phyloP scores from a whole-genome alignment of 768 basidiomycete species.

The Tylopilus rubrobrunneus region DNA sequence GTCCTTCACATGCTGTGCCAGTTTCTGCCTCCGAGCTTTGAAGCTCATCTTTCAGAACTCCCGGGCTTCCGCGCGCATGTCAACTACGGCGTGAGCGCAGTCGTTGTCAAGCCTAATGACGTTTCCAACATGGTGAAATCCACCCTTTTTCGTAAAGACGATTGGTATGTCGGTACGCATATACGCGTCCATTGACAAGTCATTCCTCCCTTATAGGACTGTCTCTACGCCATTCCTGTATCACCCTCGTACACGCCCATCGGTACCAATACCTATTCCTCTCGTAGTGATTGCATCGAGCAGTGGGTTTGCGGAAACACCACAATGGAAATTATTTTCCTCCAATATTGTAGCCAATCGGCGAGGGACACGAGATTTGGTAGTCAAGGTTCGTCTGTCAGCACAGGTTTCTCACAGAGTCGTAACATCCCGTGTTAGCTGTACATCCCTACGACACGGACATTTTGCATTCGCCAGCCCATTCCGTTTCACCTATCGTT shows the following conservation, averaged over 20 bases:
- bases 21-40: slow-evolving; percentile 69
- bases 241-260: slow-evolving; percentile 61
- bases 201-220: slow-evolving; percentile 32
- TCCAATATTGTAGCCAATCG: slow-evolving; percentile 39
- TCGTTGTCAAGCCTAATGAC: slow-evolving; percentile 45
- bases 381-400: slow-evolving; percentile 24
- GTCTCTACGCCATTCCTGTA: slow-evolving; percentile 63
- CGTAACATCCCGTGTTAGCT: slow-evolving; percentile 23
- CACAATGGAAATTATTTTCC: slow-evolving; percentile 51
- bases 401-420: background rate
- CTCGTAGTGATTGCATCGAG: slow-evolving; percentile 28
- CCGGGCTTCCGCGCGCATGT: slow-evolving; percentile 70
- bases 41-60: slow-evolving; percentile 63
- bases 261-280: slow-evolving; percentile 46
- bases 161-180: slow-evolving; percentile 40
- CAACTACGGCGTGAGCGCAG: slow-evolving; percentile 56
- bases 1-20: slow-evolving; percentile 23
- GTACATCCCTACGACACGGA: slow-evolving; percentile 56
- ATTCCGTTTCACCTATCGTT: slow-evolving; percentile 70
- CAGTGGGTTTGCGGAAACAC: slow-evolving; percentile 40
- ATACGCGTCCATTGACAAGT: background rate
- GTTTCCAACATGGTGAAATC: slow-evolving; percentile 48
- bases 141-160: slow-evolving; percentile 49
- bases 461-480: slow-evolving; percentile 51
- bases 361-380: slow-evolving; percentile 37